These are phyloP conservation scores for Hylodesmum podocarpum DNA, from an alignment of 306 rosid species.

Conservation along the genomic window DNA sequence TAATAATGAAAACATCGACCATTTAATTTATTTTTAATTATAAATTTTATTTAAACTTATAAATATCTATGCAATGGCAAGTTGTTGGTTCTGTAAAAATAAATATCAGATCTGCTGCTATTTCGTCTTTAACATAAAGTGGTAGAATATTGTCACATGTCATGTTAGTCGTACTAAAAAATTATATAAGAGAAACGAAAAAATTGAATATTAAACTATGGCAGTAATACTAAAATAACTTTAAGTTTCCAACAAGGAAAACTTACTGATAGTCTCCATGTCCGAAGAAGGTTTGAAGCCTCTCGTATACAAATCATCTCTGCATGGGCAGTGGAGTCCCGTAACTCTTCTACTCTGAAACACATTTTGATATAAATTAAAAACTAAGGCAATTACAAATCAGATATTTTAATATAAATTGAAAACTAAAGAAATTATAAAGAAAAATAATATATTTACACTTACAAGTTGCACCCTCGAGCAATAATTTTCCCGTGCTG, in stretches of 20 bases:
- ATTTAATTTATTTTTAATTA: neutral
- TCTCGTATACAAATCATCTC: constrained; percentile 94
- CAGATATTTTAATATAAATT: constrained; percentile 26
- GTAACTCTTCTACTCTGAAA: constrained; percentile 86
- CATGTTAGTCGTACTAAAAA: neutral
- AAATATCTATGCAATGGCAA: neutral
- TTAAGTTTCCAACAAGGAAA: constrained; percentile 20
- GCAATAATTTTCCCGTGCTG: constrained; percentile 86
- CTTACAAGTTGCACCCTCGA: constrained; percentile 93
- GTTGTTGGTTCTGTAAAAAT: neutral
- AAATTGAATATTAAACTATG: constrained; percentile 1
- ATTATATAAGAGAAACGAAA: constrained; percentile 5
- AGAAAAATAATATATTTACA: constrained; percentile 21
- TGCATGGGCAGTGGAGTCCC: constrained; percentile 98
- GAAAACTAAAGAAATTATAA: neutral
- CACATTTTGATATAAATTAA: constrained; percentile 26
- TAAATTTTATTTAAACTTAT: neutral
- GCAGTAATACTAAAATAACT: constrained; percentile 4
- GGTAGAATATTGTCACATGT: neutral
- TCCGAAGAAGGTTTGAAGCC: constrained; percentile 76
- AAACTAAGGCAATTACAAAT: constrained; percentile 5
- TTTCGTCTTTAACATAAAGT: neutral
- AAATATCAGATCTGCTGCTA: neutral
- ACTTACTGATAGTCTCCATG: constrained; percentile 95
- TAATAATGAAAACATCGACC: neutral